Base-by-base conservation (phyloP, 2,329 filamentous ascomycete species). In the Shiraia bambusicola region DNA sequence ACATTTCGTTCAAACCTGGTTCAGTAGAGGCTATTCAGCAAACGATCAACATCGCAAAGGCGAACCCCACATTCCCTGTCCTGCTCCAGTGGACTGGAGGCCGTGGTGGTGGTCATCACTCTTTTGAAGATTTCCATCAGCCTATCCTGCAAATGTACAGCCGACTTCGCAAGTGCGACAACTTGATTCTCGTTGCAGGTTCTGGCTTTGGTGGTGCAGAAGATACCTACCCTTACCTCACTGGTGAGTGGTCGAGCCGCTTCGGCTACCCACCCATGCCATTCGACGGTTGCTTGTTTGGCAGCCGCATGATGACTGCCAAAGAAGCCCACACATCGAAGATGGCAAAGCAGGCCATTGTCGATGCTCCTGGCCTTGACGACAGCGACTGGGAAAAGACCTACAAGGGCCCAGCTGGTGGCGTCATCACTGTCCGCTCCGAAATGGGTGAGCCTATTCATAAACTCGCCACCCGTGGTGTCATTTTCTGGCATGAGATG, bases 391-490 rank as follows among this genome's bases (percentile, higher is more conserved):
- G 73, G 73, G 70, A 73, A 52, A 69, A 69, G 52, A 74, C 72
- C 1, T 75, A 75, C 62, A 71, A 68, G 74, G 88, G 88, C 13
- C 79, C 90, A 17, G 87, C 91, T 42, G 93, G 93, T 60, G 93
- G 93, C 67, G 83, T 98, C 50, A 92, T 98, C 60, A 98, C 93
- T 19, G 93, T 98, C 34, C 83, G 90, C 52, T 98, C 93, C 1
- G 93, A 98, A 73, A 98, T 98, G 94, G 94, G 93, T 32, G 93
- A 98, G 77, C 94, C 93, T 5, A 98, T 98, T 49, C 93, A 98
- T 77, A 98, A 98, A 76, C 82, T 98, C 45, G 94, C 93, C 12
- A 98, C 93, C 34, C 87, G 94, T 45, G 93, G 93, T 80, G 91
- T 98, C 34, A 77, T 82, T 40, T 95, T 98, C 77, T 98, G 93